Evolutionary conservation across 2,329 filamentous ascomycete species (phyloP).

Genomic region (Bipolaris zeicola): DNA sequence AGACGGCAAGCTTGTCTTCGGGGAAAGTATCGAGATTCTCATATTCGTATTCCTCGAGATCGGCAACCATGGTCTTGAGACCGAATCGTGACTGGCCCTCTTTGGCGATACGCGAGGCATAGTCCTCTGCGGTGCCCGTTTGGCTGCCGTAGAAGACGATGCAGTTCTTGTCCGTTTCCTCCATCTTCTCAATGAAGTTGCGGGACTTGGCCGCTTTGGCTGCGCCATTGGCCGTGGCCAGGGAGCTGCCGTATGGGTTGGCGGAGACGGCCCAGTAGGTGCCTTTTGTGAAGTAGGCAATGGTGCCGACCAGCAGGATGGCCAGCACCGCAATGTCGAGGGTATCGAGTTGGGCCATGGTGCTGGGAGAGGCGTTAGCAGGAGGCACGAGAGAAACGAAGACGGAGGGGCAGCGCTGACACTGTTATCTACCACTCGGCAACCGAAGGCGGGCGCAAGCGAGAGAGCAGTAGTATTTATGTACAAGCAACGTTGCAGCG

Average conservation of each 20-base stretch:
- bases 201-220: constrained; percentile 82
- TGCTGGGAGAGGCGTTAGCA: constrained; percentile 37
- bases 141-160: constrained; percentile 98
- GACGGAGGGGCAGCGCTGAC: constrained; percentile 26
- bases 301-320: constrained; percentile 80
- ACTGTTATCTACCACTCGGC: constrained; percentile 24
- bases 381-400: constrained; percentile 15
- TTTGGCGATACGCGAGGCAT: constrained; percentile 93
- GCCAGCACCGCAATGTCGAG: constrained; percentile 92
- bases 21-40: constrained; percentile 90
- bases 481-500: constrained; percentile 15
- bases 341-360: constrained; percentile 94
- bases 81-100: constrained; percentile 96
- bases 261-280: constrained; percentile 88
- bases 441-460: constrained; percentile 36
- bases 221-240: constrained; percentile 68
- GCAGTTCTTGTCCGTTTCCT: constrained; percentile 94
- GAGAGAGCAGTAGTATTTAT: constrained; percentile 36
- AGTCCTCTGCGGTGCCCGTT: constrained; percentile 97
- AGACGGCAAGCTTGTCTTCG: constrained; percentile 89
- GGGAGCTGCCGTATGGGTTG: constrained; percentile 82
- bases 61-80: constrained; percentile 96
- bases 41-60: constrained; percentile 96
- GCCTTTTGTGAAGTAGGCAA: constrained; percentile 98
- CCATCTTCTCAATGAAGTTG: constrained; percentile 94